Conservation (phyloP, 257 asterid genomes). For the Plantago major region DNA sequence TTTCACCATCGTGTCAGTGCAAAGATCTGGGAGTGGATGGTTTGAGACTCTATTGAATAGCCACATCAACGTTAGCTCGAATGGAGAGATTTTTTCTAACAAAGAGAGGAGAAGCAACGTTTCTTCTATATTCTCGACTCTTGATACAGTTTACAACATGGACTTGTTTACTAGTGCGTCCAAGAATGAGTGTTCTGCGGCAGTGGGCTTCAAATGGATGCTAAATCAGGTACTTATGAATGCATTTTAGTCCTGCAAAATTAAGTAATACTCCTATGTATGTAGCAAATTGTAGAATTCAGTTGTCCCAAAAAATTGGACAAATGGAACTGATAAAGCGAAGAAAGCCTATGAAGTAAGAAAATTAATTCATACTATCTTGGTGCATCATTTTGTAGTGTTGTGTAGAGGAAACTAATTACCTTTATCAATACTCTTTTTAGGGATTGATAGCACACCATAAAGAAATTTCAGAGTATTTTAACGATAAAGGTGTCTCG, state of each 20-base stretch:
- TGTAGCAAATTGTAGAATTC: no score
- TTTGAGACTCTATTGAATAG: conserved; percentile 88
- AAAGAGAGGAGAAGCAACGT: conserved; percentile 64
- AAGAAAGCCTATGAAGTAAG: no score
- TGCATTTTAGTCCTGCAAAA: background rate
- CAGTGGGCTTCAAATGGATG: conserved; percentile 99
- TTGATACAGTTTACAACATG: conserved; percentile 78
- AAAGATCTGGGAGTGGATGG: conserved; percentile 99
- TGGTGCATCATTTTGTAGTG: no score
- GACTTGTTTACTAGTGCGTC: conserved; percentile 85
- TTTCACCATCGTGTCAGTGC: conserved; percentile 83
- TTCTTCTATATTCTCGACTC: conserved; percentile 57
- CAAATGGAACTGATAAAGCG: no score
- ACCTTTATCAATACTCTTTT: background rate
- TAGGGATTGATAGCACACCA: conserved; percentile 66
- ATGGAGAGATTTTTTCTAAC: conserved; percentile 82
- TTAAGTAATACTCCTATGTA: background rate
- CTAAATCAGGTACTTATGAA: conserved; percentile 68
- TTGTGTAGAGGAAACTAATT: background rate
- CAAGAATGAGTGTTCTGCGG: conserved; percentile 88
- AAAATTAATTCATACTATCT: no score
- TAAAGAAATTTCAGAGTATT: conserved; percentile 49
- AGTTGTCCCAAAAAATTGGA: no score
- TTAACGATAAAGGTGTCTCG: conserved; percentile 53
- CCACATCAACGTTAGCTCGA: conserved; percentile 83